A percentile compares a stretch with the other conserved stretches of the same genome.
Conservation (phyloP, 805 yeast genomes). For the Hemisphaericaspora nanyangensis region DNA sequence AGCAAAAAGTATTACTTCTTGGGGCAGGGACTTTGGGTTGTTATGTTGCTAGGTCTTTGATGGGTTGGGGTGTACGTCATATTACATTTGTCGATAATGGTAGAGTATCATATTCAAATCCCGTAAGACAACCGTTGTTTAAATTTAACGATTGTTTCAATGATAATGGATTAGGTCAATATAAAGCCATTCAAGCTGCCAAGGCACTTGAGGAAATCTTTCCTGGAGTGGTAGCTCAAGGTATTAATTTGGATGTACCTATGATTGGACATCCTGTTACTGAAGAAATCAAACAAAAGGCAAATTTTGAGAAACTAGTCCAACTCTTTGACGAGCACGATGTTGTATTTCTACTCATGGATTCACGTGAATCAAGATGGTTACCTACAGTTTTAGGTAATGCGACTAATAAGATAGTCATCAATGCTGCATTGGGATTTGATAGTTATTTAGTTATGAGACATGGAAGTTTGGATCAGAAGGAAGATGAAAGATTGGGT, state of each 20-base stretch:
- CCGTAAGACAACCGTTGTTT: slow-evolving; percentile 90
- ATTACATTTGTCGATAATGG: slow-evolving; percentile 92
- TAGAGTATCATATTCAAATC: slow-evolving; percentile 84
- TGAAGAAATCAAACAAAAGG: slow-evolving; percentile 45
- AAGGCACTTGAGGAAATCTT: slow-evolving; percentile 64
- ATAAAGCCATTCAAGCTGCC: slow-evolving; percentile 82
- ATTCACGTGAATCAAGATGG: slow-evolving; percentile 96
- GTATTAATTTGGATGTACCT: slow-evolving; percentile 73
- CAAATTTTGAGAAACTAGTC: slow-evolving; percentile 50
- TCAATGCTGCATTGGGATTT: slow-evolving; percentile 93
- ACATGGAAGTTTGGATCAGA: slow-evolving; percentile 57
- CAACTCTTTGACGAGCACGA: slow-evolving; percentile 65
- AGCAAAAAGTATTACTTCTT: slow-evolving; percentile 65
- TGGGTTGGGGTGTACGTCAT: slow-evolving; percentile 92
- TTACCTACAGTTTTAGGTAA: slow-evolving; percentile 84
- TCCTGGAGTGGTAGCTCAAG: slow-evolving; percentile 69
- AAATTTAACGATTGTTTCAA: slow-evolving; percentile 74
- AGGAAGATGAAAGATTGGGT: slow-evolving; percentile 51
- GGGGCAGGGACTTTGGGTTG: slow-evolving; percentile 98
- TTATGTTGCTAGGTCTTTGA: slow-evolving; percentile 76
- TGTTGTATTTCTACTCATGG: slow-evolving; percentile 77
- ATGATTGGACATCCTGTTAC: slow-evolving; percentile 92
- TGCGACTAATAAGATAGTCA: slow-evolving; percentile 64
- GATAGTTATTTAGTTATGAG: slow-evolving; percentile 92
- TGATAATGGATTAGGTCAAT: slow-evolving; percentile 56